phyloP scores from a whole-genome alignment of 495 filamentous ascomycete species.

The Xylaria grammica region DNA sequence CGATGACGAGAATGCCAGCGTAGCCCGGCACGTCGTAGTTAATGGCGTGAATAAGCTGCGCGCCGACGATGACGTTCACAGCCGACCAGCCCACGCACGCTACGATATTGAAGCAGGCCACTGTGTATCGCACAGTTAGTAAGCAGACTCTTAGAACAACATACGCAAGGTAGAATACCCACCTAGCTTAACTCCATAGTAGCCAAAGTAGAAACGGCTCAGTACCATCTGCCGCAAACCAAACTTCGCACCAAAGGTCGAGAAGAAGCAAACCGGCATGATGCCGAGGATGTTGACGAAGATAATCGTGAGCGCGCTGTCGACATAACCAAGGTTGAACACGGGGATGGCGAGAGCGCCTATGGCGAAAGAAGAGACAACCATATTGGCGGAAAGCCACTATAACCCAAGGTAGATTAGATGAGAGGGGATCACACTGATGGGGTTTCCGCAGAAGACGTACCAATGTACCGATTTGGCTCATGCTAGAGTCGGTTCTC shows the following conservation, averaged over 20 bases:
- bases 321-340: constrained; percentile 74
- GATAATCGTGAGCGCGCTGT: constrained; percentile 75
- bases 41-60: constrained; percentile 78
- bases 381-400: constrained; percentile 88
- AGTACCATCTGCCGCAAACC: constrained; percentile 86
- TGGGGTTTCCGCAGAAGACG: constrained; percentile 29
- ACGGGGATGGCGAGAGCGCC: constrained; percentile 71
- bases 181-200: constrained; percentile 73
- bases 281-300: constrained; percentile 82
- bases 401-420: no score
- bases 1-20: constrained; percentile 79
- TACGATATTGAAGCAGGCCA: constrained; percentile 76
- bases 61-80: constrained; percentile 72
- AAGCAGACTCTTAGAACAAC: neutral
- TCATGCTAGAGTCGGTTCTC: constrained; percentile 67
- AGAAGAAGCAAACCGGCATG: constrained; percentile 78
- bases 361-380: constrained; percentile 81
- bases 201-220: constrained; percentile 83
- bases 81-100: constrained; percentile 79
- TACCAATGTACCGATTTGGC: constrained; percentile 79
- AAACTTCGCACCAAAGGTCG: constrained; percentile 76
- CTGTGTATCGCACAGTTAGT: constrained; percentile 33
- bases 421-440: constrained; percentile 12
- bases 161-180: constrained; percentile 32
- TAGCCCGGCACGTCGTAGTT: constrained; percentile 72